Conservation (phyloP, 768 basidiomycete species). For the Rhodotorula diobovata region DNA sequence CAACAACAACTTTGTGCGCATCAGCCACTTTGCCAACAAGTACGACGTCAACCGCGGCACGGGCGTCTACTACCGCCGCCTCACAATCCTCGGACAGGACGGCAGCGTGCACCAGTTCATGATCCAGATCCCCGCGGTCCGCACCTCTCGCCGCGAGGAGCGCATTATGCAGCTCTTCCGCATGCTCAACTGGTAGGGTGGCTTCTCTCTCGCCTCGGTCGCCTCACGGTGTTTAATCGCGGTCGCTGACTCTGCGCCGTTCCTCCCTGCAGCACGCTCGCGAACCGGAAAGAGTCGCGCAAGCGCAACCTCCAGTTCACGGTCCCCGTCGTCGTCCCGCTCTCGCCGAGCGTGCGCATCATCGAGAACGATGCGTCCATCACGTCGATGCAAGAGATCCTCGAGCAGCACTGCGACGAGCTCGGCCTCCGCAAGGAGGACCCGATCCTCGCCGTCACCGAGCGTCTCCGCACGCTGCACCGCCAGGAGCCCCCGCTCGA, state of each 20-base stretch:
- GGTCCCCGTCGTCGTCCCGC: constrained; percentile 75
- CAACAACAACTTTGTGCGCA: constrained; percentile 81
- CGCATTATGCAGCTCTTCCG: constrained; percentile 84
- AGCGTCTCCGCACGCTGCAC: constrained; percentile 59
- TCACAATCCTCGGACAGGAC: constrained; percentile 85
- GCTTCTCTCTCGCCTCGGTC: constrained; percentile 11
- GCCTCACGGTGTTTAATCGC: neutral
- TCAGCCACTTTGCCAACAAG: constrained; percentile 82
- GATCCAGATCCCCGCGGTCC: constrained; percentile 78
- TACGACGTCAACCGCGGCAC: constrained; percentile 84
- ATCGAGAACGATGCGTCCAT: constrained; percentile 90
- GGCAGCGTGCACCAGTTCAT: constrained; percentile 83
- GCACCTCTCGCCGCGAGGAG: constrained; percentile 86
- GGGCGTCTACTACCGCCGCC: constrained; percentile 80
- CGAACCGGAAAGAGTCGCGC: constrained; percentile 82
- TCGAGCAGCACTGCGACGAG: constrained; percentile 78
- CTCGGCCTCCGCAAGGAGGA: constrained; percentile 76
- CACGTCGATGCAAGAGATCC: constrained; percentile 84
- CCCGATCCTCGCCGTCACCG: constrained; percentile 75
- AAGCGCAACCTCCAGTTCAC: constrained; percentile 90
- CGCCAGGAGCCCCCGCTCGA: constrained; percentile 14
- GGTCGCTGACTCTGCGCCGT: neutral
- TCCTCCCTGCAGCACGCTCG: constrained; percentile 59
- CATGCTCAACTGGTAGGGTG: constrained; percentile 79
- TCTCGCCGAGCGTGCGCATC: constrained; percentile 72